These are phyloP conservation scores for Colletotrichum spaethianum DNA, from an alignment of 2,329 filamentous ascomycete species.

Conservation along the genomic window DNA sequence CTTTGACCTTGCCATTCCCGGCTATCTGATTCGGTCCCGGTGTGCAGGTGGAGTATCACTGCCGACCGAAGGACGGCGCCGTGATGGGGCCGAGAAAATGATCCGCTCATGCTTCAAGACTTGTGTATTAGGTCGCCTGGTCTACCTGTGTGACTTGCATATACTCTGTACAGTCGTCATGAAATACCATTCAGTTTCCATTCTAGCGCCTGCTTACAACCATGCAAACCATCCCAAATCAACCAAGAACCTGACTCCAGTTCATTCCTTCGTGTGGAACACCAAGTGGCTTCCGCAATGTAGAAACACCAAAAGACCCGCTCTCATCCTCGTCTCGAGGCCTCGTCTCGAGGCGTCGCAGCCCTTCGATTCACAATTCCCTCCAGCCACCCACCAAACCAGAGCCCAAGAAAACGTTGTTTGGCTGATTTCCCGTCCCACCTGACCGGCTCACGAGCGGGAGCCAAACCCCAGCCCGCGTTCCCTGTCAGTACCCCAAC, in stretches of 20 bases:
- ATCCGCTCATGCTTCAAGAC: not conserved
- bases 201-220: not conserved
- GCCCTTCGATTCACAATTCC: slow-evolving; percentile 8
- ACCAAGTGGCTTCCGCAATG: not conserved
- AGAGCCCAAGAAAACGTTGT: not conserved
- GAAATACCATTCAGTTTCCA: not conserved
- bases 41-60: slow-evolving; percentile 12
- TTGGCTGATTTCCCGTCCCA: slow-evolving; percentile 18
- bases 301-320: not conserved
- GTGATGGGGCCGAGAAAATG: slow-evolving; percentile 27
- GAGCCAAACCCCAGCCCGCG: slow-evolving; percentile 20
- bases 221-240: not conserved
- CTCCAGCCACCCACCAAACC: not conserved
- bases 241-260: slow-evolving; percentile 3
- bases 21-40: slow-evolving; percentile 3
- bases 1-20: not conserved
- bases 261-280: slow-evolving; percentile 4
- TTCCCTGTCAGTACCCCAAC: slow-evolving; percentile 36
- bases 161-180: not conserved
- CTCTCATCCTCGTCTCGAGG: slow-evolving; percentile 18
- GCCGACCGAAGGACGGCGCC: slow-evolving; percentile 17
- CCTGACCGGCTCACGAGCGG: slow-evolving; percentile 34
- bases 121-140: not conserved
- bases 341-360: slow-evolving; percentile 12
- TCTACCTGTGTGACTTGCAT: not conserved